Evolutionary conservation across 805 yeast species (phyloP).

Genomic region (Jamesozyma piceae): DNA sequence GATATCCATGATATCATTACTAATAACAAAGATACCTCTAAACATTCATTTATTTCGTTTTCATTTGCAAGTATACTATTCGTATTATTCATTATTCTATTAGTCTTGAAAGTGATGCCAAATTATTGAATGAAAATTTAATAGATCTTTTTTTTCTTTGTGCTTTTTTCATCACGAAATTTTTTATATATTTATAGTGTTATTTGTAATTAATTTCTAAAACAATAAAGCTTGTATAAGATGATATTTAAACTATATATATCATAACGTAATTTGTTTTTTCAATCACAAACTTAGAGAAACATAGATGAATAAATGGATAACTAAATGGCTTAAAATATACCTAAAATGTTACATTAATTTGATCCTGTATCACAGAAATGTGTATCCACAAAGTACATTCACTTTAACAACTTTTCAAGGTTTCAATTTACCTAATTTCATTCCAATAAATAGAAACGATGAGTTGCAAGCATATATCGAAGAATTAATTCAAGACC

Average conservation of each 20-base stretch:
- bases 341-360: constrained; percentile 33
- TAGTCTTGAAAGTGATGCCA: not conserved
- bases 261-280: too few relatives aligned
- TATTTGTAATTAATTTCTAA: too few relatives aligned
- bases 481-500: constrained; percentile 26
- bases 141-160: too few relatives aligned
- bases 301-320: constrained; percentile 22
- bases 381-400: constrained; percentile 31
- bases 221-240: not conserved
- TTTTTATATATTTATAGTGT: too few relatives aligned
- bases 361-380: constrained; percentile 30
- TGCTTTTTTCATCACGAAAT: too few relatives aligned
- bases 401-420: constrained; percentile 31
- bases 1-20: not conserved
- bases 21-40: not conserved
- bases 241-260: too few relatives aligned
- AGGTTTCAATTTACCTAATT: constrained; percentile 35
- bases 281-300: too few relatives aligned
- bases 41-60: not conserved
- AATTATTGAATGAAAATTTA: too few relatives aligned
- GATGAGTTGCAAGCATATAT: constrained; percentile 36
- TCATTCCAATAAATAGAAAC: constrained; percentile 38
- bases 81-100: not conserved
- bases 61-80: not conserved
- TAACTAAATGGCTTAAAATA: constrained; percentile 23